Evolutionary conservation across 164 flowering plant species (phyloP).

Genomic region (Warburgia ugandensis): DNA sequence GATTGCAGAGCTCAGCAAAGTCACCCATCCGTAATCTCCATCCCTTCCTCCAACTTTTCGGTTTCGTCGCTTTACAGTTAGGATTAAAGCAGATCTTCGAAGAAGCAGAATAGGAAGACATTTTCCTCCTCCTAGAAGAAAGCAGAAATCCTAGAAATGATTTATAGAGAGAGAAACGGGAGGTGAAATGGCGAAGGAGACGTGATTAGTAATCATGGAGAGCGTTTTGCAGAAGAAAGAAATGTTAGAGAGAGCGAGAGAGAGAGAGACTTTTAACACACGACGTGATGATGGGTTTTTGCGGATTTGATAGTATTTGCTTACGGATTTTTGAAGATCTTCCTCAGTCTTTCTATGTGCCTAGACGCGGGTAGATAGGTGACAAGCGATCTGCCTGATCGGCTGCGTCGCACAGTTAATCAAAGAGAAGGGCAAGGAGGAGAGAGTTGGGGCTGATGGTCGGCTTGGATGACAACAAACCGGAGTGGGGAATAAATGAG

Average conservation of each 20-base stretch:
- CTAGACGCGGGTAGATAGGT: no score
- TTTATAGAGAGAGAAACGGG: background rate
- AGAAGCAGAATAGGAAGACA: conserved; percentile 7
- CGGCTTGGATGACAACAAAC: no score
- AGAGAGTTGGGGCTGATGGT: no score
- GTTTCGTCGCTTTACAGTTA: conserved; percentile 47
- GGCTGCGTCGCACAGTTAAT: no score
- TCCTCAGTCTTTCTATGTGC: background rate
- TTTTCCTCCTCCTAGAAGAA: conserved; percentile 3
- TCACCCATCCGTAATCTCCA: conserved; percentile 82
- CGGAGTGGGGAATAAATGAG: no score
- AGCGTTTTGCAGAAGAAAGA: background rate
- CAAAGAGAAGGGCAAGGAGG: no score
- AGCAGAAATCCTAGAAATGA: background rate
- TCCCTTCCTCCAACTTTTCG: conserved; percentile 47
- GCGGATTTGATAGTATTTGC: background rate
- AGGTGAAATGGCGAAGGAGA: no score
- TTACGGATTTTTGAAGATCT: background rate
- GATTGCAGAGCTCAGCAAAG: conserved; percentile 69
- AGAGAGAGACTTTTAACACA: background rate
- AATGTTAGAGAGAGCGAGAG: background rate
- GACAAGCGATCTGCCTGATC: no score
- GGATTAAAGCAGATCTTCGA: conserved; percentile 55
- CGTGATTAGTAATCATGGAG: background rate
- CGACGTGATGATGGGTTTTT: background rate